Base-by-base conservation (phyloP, 257 asterid genomes). In the Salvia rosmarinus region DNA sequence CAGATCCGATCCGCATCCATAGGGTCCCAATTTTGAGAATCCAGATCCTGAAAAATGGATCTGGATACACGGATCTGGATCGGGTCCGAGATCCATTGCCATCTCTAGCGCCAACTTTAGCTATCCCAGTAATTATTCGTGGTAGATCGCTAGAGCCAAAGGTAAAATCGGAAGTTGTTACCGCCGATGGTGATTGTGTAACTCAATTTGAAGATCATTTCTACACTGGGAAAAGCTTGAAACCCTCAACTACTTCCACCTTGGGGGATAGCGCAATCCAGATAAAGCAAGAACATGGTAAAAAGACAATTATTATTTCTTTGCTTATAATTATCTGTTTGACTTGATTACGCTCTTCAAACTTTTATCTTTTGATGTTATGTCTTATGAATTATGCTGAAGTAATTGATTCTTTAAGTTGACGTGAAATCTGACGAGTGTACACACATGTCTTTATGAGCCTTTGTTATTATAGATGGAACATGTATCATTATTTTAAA, bases 271-370 rank as follows among this genome's bases (percentile, higher is more conserved):
- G 42, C 37, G 32, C 20, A 0, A 39, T 69, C 17, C 77, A 49
- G 19, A 72, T 80, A 2, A 80, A 76, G 55, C 76, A 72, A 6
- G 81, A 75, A 67, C 34, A 52, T 37, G 79, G 79, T 75, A 80
- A 80, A 71, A 73, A 50, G 9, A 1, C 3, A 5, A 5, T 46
- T 20, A 5, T n/a, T 49, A 0, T 16, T 10, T 2, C 2, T 5
- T 9, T 8, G 5, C 17, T 2, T 19, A 9, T 9, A 9, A 0
- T 21, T 49, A 4, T 35, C 5, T 35, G 40, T 35, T 1, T 35
- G 6, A 35, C 6, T 5, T 35, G 40, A 4, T 16, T 47, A 5
- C 14, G 12, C 12, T 17, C 1, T 1, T 16, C 23, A 14, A 14
- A 2, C 8, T 16, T 49, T 49, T 5, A 35, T 35, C 6, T 35